Conservation (phyloP, 1,139 yeast genomes). For the Geotrichum bryndzae region DNA sequence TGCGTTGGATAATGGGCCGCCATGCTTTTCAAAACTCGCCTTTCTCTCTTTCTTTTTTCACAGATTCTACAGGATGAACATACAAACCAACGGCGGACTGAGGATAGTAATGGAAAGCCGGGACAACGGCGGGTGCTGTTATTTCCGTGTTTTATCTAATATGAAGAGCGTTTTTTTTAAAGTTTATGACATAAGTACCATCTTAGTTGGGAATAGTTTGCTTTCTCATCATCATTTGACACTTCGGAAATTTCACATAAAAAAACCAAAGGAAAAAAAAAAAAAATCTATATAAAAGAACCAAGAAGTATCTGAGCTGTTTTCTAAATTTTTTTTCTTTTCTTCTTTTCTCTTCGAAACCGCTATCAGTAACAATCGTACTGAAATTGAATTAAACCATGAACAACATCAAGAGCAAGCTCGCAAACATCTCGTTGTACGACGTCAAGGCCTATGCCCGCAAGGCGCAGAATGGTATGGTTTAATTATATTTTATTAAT, state of each 20-base stretch:
- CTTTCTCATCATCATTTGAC: neutral
- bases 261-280: too few relatives aligned
- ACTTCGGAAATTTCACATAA: neutral
- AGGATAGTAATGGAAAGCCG: too few relatives aligned
- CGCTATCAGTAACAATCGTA: neutral
- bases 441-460: constrained; percentile 97
- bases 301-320: neutral
- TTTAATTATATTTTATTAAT: neutral
- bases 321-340: neutral
- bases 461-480: constrained; percentile 79
- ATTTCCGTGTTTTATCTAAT: neutral
- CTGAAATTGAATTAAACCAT: constrained; percentile 29
- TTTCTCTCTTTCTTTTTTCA: too few relatives aligned
- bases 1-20: too few relatives aligned
- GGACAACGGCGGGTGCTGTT: neutral
- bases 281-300: neutral
- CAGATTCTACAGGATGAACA: too few relatives aligned
- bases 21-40: too few relatives aligned
- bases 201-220: neutral
- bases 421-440: constrained; percentile 79
- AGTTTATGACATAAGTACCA: neutral
- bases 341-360: neutral
- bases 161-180: neutral
- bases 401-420: constrained; percentile 64
- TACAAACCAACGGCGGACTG: too few relatives aligned